phyloP scores from a whole-genome alignment of 2,329 filamentous ascomycete genomes.

The Epichloe uncinata region DNA sequence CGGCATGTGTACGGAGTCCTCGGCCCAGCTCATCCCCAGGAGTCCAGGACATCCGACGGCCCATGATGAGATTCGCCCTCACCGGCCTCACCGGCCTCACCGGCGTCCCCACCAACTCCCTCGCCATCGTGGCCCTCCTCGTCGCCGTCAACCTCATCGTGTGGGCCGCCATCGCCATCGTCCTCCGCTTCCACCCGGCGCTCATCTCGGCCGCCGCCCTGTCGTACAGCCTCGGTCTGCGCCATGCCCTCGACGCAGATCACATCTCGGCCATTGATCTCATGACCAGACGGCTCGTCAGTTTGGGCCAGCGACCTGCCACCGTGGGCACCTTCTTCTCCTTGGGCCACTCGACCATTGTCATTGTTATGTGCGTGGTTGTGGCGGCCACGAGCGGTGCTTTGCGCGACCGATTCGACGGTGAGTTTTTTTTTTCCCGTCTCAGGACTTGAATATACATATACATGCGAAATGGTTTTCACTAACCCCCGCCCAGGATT shows the following conservation, averaged over 20 bases:
- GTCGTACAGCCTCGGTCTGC: constrained; percentile 76
- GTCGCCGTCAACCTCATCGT: constrained; percentile 37
- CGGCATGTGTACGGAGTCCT: too few species aligned
- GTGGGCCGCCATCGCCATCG: constrained; percentile 40
- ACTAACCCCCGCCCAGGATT: constrained; percentile 33
- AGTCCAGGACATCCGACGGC: neutral
- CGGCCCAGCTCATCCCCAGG: neutral
- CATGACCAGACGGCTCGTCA: constrained; percentile 81
- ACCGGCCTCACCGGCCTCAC: too few species aligned
- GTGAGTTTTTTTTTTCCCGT: neutral
- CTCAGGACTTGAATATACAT: neutral
- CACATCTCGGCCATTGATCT: constrained; percentile 81
- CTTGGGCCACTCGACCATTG: constrained; percentile 85
- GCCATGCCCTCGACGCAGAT: constrained; percentile 96
- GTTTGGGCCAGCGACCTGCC: constrained; percentile 71
- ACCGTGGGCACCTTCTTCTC: constrained; percentile 94
- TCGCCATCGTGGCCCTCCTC: constrained; percentile 38
- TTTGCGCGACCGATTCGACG: constrained; percentile 65
- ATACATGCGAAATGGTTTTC: neutral
- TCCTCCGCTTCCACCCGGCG: constrained; percentile 39
- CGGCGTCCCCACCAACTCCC: constrained; percentile 10
- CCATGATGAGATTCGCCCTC: neutral
- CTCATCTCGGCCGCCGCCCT: constrained; percentile 72
- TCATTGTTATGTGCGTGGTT: constrained; percentile 78
- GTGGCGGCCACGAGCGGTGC: constrained; percentile 85